Conservation (phyloP, 148 eudicot genomes). For the Amaranthus palmeri region DNA sequence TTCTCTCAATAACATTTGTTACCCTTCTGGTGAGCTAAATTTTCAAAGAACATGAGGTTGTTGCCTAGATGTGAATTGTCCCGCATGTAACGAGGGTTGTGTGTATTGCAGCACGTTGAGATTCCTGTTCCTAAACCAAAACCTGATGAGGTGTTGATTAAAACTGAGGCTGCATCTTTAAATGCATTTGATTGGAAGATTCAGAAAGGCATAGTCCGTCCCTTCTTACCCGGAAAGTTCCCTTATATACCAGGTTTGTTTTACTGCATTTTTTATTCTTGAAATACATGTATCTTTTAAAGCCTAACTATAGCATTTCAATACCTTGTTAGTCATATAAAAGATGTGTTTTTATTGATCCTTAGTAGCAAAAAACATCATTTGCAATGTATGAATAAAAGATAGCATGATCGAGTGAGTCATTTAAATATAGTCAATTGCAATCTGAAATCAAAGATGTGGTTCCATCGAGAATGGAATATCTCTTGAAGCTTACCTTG, state of each 20-base stretch:
- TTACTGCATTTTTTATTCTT: slow-evolving; percentile 1
- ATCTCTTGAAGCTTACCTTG: neutral
- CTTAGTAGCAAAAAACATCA: no score
- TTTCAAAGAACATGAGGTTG: no score
- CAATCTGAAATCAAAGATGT: no score
- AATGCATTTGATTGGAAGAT: slow-evolving; percentile 74
- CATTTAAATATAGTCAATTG: no score
- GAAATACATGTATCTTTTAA: neutral
- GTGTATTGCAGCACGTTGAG: slow-evolving; percentile 60
- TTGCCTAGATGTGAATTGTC: neutral
- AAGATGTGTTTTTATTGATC: no score
- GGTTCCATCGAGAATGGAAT: no score
- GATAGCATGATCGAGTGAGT: no score
- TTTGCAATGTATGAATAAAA: no score
- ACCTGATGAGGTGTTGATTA: slow-evolving; percentile 55
- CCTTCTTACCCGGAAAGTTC: slow-evolving; percentile 53
- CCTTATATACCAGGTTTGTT: slow-evolving; percentile 60
- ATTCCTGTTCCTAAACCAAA: slow-evolving; percentile 61
- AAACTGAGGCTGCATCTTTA: slow-evolving; percentile 65
- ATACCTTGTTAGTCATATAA: neutral
- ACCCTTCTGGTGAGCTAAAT: no score
- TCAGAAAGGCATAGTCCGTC: slow-evolving; percentile 51
- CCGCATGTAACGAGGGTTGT: neutral
- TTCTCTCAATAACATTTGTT: no score
- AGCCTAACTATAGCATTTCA: neutral